Evolutionary conservation across 352 stramenopile genomes (phyloP), one percentile per base, ranked within the genome.

Genomic region (Globisporangium ultimum): DNA sequence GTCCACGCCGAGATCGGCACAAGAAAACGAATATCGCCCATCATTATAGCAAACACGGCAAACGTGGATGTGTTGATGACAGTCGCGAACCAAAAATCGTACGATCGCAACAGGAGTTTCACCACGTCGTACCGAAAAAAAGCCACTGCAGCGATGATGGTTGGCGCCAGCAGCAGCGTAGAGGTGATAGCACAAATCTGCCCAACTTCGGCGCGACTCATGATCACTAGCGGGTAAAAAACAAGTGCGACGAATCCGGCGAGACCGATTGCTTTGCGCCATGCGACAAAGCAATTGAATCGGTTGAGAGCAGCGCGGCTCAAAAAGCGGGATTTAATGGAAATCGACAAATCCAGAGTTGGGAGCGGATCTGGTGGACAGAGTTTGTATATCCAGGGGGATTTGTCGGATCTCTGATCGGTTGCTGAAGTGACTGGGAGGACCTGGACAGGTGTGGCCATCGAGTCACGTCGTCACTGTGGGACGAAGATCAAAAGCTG

Each of bases 21-120:
- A 0, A 59, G 20, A 9, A 53, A 45, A 20, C 57, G 58, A 21
- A 65, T 18, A 22, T 69, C 62, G 15, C 57, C 4, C 4, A 65
- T 46, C 56, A 58, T 42, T 14, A 53, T 42, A 0, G 18, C 62
- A 0, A 69, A 48, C 7, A 65, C 47, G 6, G 53, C 17, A 11
- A 54, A 32, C 6, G 53, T 53, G 2, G 54, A 7, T 0, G 54
- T 64, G 49, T 55, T 60, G 49, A 57, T 58, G 24, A 61, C 24
- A 4, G 56, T 60, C 14, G 52, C 58, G 46, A 64, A 67, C 59
- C 64, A 68, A 22, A 63, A 24, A 32, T 67, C 59, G 55, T 61
- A 67, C 10, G 64, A 61, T 13, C 58, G 14, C 8, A 64, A 28
- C 38, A 67, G 28, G 8, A 71, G 48, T 2, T 14, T 21, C 9